Evolutionary conservation across 495 filamentous ascomycete species (phyloP), one percentile per base, ranked within the genome.

Genomic region (Astrocystis sublimbata): DNA sequence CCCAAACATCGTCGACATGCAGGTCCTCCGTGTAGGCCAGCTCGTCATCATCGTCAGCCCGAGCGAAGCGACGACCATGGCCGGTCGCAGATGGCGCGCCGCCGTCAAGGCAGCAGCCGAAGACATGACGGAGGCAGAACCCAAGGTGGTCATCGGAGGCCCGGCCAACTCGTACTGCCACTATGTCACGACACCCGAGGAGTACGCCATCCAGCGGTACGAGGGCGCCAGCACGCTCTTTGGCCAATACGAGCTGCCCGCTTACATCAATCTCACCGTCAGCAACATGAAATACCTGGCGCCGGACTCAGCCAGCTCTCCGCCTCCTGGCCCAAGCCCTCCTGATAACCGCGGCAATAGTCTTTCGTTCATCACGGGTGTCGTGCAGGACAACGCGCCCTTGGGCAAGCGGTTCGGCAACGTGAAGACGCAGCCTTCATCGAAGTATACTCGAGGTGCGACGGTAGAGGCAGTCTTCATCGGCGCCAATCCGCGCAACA

Each of bases 181-280:
- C 70, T 98, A 98, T 73, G 85, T 92, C 60, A 74, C 91, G 8
- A 98, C 94, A 1, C 88, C 90, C 45, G 92, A 97, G 70, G 94
- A 98, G 71, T 98, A 96, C 72, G 78, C 74, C 21, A 80, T 92
- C 51, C 94, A 98, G 78, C 90, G 94, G 26, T 97, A 98, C 75
- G 94, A 98, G 75, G 94, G 94, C 55, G 94, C 92, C 8, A 91
- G 86, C 46, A 98, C 94, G n/a, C 85, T 97, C 19, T 97, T 91
- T 73, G 94, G 94, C 0, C 90, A 84, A 15, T 87, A 90, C 75
- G 88, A 88, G 53, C 80, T 96, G 2, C 86, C 92, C 26, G 93
- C 90, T 2, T 96, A 96, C 75, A 88, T 97, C 73, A 90, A 94
- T 67, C 78, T 94, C 31, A 93, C 91, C 5, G 80, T 88, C 17